Conservation (phyloP, 176 grass and related monocot species). For the Urochloa ruziziensis region DNA sequence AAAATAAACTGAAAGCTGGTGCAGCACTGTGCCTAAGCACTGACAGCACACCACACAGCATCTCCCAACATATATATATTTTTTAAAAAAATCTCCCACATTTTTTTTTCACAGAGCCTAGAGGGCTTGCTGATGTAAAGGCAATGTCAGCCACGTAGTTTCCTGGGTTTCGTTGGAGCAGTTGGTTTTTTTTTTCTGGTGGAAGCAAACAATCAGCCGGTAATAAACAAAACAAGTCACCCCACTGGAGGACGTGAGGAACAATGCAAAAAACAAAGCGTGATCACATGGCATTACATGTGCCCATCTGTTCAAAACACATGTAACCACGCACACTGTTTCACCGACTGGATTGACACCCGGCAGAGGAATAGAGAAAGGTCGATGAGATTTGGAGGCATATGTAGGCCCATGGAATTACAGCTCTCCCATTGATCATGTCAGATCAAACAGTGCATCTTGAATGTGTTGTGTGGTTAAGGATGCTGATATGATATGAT, state of each 20-base stretch:
- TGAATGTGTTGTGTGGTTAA: background rate
- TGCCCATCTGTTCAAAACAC: constrained; percentile 20
- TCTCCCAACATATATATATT: background rate
- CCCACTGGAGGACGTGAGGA: background rate
- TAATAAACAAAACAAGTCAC: background rate
- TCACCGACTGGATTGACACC: constrained; percentile 24
- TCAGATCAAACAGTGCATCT: background rate
- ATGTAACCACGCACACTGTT: constrained; percentile 23
- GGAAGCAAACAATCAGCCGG: background rate
- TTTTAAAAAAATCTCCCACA: background rate
- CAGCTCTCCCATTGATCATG: constrained; percentile 4
- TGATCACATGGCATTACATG: constrained; percentile 33
- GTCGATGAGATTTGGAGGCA: background rate
- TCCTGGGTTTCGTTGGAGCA: background rate
- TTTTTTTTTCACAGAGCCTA: background rate
- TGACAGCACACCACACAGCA: constrained; percentile 38
- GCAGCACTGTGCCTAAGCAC: constrained; percentile 15
- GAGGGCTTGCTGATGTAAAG: constrained; percentile 4
- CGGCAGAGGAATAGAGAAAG: background rate
- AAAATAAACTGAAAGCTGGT: constrained; percentile 19
- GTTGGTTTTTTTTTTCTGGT: constrained; percentile 33
- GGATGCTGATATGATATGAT: background rate
- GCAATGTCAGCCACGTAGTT: constrained; percentile 41
- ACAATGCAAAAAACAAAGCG: background rate
- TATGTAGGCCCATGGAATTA: background rate